Evolutionary conservation across 768 basidiomycete species (phyloP).

Genomic region (Naganishia onofrii): DNA sequence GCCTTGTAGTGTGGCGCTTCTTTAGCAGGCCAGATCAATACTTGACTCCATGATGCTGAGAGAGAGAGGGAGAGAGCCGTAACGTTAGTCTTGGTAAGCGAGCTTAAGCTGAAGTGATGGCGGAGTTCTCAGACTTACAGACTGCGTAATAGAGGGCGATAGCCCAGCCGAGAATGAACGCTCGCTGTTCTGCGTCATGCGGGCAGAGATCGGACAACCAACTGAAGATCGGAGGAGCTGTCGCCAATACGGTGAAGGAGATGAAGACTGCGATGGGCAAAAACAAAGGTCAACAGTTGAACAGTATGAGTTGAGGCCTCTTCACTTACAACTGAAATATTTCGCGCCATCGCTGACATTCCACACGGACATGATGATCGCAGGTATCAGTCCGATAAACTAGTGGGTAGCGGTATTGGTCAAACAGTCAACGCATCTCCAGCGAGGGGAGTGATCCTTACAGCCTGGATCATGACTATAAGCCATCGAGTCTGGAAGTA

Average conservation of each 20-base stretch:
- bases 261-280: constrained; percentile 35
- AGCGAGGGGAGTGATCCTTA: neutral
- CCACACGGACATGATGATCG: constrained; percentile 48
- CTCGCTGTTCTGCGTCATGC: constrained; percentile 44
- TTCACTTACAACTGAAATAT: constrained; percentile 42
- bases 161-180: constrained; percentile 43
- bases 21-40: constrained; percentile 44
- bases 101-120: neutral
- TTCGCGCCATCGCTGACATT: constrained; percentile 42
- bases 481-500: constrained; percentile 43
- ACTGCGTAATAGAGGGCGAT: constrained; percentile 46
- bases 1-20: constrained; percentile 43
- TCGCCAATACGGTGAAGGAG: constrained; percentile 39
- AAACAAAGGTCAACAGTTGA: neutral
- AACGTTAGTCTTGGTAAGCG: neutral
- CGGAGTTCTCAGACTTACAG: constrained; percentile 22
- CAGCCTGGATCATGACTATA: constrained; percentile 39
- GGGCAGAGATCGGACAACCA: constrained; percentile 47
- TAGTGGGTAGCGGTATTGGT: neutral
- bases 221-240: constrained; percentile 44
- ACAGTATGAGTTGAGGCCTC: neutral
- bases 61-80: constrained; percentile 7
- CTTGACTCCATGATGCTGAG: constrained; percentile 41
- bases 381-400: constrained; percentile 39
- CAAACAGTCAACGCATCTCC: too few relatives aligned